Evolutionary conservation across 805 yeast species (phyloP), one percentile per base, ranked within the genome.

Genomic region (Schizosaccharomyces japonicus): DNA sequence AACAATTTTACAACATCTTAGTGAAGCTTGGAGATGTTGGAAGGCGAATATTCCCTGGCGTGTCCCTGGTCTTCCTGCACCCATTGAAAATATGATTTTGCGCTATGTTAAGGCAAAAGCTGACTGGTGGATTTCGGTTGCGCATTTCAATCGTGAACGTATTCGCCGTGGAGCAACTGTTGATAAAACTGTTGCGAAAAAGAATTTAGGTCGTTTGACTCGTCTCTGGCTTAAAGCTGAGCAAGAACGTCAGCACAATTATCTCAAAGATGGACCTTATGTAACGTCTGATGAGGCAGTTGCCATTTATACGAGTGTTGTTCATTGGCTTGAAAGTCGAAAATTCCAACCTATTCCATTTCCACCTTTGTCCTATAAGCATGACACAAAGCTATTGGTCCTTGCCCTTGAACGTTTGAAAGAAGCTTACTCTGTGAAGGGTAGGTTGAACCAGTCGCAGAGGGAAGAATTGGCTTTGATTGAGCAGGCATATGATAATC

Each of bases 21-120:
- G 93, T 58, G 98, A 90, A 60, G 98, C 98, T 0, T 90, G 99
- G 99, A 68, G 98, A 59, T 90, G 96, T 60, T 90, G 99, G 99
- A 90, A 90, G 60, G 98, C 98, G 2, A 87, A 90, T 57, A 79
- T 90, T 50, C 94, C 95, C 0, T 90, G 96, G 96, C 76, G 82
- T 54, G 96, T 90, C 13, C 94, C 94, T 1, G 96, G 96, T 0
- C 66, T 90, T 63, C 98, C 99, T 1, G 79, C 72, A 48, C 95
- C 95, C 0, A 73, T 90, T 25, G 90, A 77, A 53, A 72, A 74
- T 40, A 81, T 90, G 33, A 85, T 90, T 51, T 78, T 81, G 57
- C 72, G 94, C 42, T 90, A 90, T 56, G 77, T 90, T 45, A 78
- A 83, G 56, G 94, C 95, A 0, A 87, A 90, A 59, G 95, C 96